A percentile compares a stretch with the other conserved stretches of the same genome.
phyloP scores from a whole-genome alignment of 768 basidiomycete genomes.

The Pleurotus tuber-regium region DNA sequence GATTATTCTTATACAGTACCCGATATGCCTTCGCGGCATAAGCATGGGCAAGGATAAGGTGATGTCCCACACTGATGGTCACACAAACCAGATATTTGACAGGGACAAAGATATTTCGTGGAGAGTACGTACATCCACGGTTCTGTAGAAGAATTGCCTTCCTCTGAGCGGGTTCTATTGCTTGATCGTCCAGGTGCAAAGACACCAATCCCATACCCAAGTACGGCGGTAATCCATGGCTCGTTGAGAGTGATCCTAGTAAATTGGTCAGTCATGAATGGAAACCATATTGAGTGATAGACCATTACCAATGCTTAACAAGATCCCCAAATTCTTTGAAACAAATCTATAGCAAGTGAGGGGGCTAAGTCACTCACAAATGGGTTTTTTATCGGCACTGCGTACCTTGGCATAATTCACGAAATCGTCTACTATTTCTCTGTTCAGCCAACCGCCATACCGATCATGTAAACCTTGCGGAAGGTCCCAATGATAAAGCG shows the following conservation, averaged over 20 bases:
- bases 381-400: background rate
- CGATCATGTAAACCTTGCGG: slow-evolving; percentile 70
- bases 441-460: slow-evolving; percentile 76
- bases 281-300: slow-evolving; percentile 9
- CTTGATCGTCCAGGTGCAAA: slow-evolving; percentile 72
- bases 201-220: slow-evolving; percentile 63
- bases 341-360: slow-evolving; percentile 40
- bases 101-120: background rate
- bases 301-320: slow-evolving; percentile 63
- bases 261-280: slow-evolving; percentile 2
- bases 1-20: slow-evolving; percentile 39
- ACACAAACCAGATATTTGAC: background rate
- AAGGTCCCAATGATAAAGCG: slow-evolving; percentile 76
- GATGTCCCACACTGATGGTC: slow-evolving; percentile 55
- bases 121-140: slow-evolving; percentile 60
- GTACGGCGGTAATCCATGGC: slow-evolving; percentile 62
- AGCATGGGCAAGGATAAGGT: slow-evolving; percentile 68
- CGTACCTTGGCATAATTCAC: slow-evolving; percentile 54
- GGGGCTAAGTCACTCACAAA: background rate
- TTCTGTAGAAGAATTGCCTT: slow-evolving; percentile 60
- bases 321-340: slow-evolving; percentile 71
- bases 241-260: slow-evolving; percentile 71
- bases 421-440: slow-evolving; percentile 61
- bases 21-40: slow-evolving; percentile 63
- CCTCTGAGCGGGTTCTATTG: slow-evolving; percentile 49